Evolutionary conservation across 306 rosid genomes (phyloP).

Genomic region (Prosopis cineraria): DNA sequence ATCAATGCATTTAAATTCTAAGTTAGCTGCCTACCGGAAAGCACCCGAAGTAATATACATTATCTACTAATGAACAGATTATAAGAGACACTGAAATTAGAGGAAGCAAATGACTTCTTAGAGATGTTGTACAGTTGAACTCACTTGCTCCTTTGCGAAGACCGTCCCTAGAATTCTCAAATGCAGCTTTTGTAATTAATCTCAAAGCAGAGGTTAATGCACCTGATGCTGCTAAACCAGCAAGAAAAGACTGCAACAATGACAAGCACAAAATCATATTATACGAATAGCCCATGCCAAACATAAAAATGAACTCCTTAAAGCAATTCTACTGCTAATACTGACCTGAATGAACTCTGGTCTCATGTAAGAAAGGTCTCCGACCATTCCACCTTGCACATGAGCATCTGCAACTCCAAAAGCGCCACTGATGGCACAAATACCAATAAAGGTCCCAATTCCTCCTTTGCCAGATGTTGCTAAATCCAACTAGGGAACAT

Average conservation of each 20-base stretch:
- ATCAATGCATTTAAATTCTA: neutral
- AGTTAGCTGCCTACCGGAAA: neutral
- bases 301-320: neutral
- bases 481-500: slow-evolving; percentile 67
- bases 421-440: slow-evolving; percentile 65
- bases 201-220: slow-evolving; percentile 72
- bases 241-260: slow-evolving; percentile 68
- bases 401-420: slow-evolving; percentile 95
- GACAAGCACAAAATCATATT: slow-evolving; percentile 18
- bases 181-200: slow-evolving; percentile 75
- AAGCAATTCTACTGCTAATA: neutral
- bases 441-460: slow-evolving; percentile 65
- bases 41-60: neutral
- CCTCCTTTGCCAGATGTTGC: slow-evolving; percentile 86
- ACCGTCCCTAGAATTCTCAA: slow-evolving; percentile 71
- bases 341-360: slow-evolving; percentile 77
- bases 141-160: slow-evolving; percentile 89
- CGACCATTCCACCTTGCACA: slow-evolving; percentile 92
- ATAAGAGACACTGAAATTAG: neutral
- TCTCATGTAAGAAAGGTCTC: slow-evolving; percentile 84
- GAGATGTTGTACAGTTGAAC: slow-evolving; percentile 35
- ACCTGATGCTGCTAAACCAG: slow-evolving; percentile 88
- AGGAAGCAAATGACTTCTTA: neutral
- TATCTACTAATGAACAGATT: neutral
- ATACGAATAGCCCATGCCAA: neutral